Base-by-base conservation (phyloP, 306 rosid genomes). In the Gynostemma pentaphyllum region DNA sequence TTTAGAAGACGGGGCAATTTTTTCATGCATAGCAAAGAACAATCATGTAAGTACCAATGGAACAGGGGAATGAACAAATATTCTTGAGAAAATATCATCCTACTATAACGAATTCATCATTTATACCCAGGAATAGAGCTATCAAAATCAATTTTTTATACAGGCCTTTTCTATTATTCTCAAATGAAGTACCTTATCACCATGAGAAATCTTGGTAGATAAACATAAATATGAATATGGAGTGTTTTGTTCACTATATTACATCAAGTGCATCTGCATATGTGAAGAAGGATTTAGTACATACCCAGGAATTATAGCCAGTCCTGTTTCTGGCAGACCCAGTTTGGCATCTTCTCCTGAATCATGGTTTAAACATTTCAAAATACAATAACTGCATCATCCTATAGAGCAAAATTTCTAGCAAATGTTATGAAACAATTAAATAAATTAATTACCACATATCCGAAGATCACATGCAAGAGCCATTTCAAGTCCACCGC, bases 401-500 rank as follows among this genome's bases (percentile, higher is more conserved):
- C 47, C 50, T 15, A 71, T 45, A 41, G 23, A 62, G 66, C 62
- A 69, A 66, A 70, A 12, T 42, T 39, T 66, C 61, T 54, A 50
- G 62, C 29, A 66, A 52, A 42, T 46, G 34, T 26, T 52, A 50
- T 12, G 13, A 46, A 47, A 65, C 8, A 32, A 30, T 21, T 32
- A 15, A 47, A 21, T 12, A 5, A 13, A 18, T 4, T 65, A 70
- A 70, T 57, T 73, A 92, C 98, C 98, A 81, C 96, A 92, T 72
- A 92, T 86, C 69, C 98, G 85, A 68, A 92, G 73, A 82, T 92
- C 98, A 67, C 98, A 92, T 18, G 98, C 86, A 56, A 92, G 66
- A 76, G 95, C 96, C 86, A 92, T 77, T 82, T 88, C 96, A 76
- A 92, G 90, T 74, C 98, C 98, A 76, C 98, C 96, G 45, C 98